phyloP scores from a whole-genome alignment of 2,329 filamentous ascomycete species.

The Calonectria pteridis region DNA sequence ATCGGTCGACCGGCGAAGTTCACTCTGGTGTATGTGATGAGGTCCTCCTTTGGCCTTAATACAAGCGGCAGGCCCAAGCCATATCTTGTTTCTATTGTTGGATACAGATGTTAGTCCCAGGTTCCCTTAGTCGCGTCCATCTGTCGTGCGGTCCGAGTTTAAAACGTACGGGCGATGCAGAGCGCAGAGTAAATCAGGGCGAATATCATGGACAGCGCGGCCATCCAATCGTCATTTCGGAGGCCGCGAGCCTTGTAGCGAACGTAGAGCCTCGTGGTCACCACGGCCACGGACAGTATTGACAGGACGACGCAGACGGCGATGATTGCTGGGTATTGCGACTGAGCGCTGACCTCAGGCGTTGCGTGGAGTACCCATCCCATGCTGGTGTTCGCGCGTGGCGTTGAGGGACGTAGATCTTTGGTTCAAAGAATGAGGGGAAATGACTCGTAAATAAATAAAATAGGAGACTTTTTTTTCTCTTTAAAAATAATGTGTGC shows the following conservation, averaged over 20 bases:
- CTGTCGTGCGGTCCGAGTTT: not conserved
- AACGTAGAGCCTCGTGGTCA: slow-evolving; percentile 57
- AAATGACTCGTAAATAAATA: not conserved
- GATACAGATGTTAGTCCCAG: not conserved
- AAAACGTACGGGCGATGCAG: slow-evolving; percentile 61
- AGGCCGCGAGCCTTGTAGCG: slow-evolving; percentile 57
- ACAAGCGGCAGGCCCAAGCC: slow-evolving; percentile 63
- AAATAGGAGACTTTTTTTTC: not conserved
- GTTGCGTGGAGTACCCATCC: slow-evolving; percentile 65
- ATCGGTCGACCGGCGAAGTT: slow-evolving; percentile 67
- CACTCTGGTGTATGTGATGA: slow-evolving; percentile 60
- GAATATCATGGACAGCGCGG: slow-evolving; percentile 56
- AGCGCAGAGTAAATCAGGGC: slow-evolving; percentile 62
- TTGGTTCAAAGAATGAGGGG: not conserved
- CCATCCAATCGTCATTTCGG: slow-evolving; percentile 61
- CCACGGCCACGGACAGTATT: slow-evolving; percentile 55
- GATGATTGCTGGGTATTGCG: slow-evolving; percentile 63
- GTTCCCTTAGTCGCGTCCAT: not conserved
- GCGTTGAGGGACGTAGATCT: not conserved
- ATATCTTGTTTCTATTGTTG: slow-evolving; percentile 61
- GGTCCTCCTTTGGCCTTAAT: slow-evolving; percentile 57
- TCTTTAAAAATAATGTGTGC: not conserved
- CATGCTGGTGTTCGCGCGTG: slow-evolving; percentile 49
- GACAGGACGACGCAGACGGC: slow-evolving; percentile 61
- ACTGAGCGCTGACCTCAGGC: slow-evolving; percentile 58